These are phyloP conservation scores for Micractinium sp. DNA, from an alignment of 139 green algal species.

Conservation along the genomic window DNA sequence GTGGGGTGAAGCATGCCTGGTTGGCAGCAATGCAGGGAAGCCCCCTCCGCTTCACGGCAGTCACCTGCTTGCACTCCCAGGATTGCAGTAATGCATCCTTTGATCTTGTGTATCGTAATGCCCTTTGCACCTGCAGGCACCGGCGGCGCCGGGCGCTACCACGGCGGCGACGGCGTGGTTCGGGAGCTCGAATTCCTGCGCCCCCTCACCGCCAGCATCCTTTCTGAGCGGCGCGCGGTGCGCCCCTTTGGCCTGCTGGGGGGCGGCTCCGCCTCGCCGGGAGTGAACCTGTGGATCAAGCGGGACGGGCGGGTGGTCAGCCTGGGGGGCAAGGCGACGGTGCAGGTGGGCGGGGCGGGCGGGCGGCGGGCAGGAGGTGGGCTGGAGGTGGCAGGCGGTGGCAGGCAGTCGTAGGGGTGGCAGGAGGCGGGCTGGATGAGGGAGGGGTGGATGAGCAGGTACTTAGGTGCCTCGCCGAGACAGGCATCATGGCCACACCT, in stretches of 20 bases:
- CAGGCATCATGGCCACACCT: too few species aligned
- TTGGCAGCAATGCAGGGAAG: not conserved
- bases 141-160: slow-evolving; percentile 79
- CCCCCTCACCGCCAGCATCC: slow-evolving; percentile 83
- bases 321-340: slow-evolving; percentile 81
- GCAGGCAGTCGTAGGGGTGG: not conserved
- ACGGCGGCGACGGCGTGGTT: slow-evolving; percentile 90
- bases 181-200: slow-evolving; percentile 92
- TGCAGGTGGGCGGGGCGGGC: slow-evolving; percentile 54
- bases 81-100: too few species aligned
- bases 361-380: not conserved
- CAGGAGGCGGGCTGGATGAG: not conserved
- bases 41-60: too few species aligned
- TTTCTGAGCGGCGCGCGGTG: slow-evolving; percentile 84
- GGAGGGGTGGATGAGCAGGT: too few species aligned
- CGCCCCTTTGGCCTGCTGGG: slow-evolving; percentile 85
- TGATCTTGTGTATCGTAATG: too few species aligned
- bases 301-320: slow-evolving; percentile 65
- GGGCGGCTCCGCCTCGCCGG: slow-evolving; percentile 62
- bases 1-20: not conserved
- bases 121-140: slow-evolving; percentile 60
- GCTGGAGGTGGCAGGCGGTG: not conserved
- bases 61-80: too few species aligned
- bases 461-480: too few species aligned
- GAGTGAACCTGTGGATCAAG: slow-evolving; percentile 82